Evolutionary conservation across 2,329 filamentous ascomycete genomes (phyloP).

Genomic region (Trichoderma gracile): DNA sequence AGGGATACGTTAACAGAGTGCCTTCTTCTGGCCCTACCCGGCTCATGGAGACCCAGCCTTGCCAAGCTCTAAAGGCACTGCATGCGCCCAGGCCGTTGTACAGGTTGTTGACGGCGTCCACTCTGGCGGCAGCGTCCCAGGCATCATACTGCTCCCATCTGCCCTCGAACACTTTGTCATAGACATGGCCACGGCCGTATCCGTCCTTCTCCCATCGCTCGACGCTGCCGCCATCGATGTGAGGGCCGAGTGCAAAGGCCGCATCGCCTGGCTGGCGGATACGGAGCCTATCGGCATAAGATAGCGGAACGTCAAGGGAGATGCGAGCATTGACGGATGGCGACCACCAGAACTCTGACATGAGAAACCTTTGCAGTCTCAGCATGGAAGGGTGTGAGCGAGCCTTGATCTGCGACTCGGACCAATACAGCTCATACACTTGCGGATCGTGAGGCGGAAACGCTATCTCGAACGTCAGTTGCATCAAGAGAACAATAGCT

Average conservation of each 20-base stretch:
- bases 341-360: slow-evolving; percentile 61
- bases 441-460: slow-evolving; percentile 66
- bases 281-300: slow-evolving; percentile 71
- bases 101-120: slow-evolving; percentile 69
- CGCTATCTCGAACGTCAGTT: slow-evolving; percentile 41
- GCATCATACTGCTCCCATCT: slow-evolving; percentile 80
- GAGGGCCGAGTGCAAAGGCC: slow-evolving; percentile 70
- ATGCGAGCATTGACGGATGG: slow-evolving; percentile 51
- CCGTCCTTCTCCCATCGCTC: slow-evolving; percentile 73
- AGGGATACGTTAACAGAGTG: slow-evolving; percentile 78
- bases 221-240: slow-evolving; percentile 72
- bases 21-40: slow-evolving; percentile 72
- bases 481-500: too few relatives aligned
- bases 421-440: slow-evolving; percentile 78
- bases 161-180: slow-evolving; percentile 71
- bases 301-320: slow-evolving; percentile 56
- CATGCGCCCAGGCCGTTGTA: slow-evolving; percentile 82
- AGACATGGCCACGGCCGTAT: slow-evolving; percentile 68
- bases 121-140: slow-evolving; percentile 72
- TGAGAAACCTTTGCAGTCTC: slow-evolving; percentile 60
- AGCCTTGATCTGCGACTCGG: slow-evolving; percentile 65
- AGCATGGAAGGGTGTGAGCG: slow-evolving; percentile 67
- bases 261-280: slow-evolving; percentile 72
- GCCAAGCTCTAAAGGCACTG: slow-evolving; percentile 83
- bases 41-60: slow-evolving; percentile 85